Percentiles rank a stretch among this genome's conserved stretches.
These are phyloP conservation scores for Hylodesmum podocarpum DNA, from an alignment of 306 rosid species.

Conservation along the genomic window DNA sequence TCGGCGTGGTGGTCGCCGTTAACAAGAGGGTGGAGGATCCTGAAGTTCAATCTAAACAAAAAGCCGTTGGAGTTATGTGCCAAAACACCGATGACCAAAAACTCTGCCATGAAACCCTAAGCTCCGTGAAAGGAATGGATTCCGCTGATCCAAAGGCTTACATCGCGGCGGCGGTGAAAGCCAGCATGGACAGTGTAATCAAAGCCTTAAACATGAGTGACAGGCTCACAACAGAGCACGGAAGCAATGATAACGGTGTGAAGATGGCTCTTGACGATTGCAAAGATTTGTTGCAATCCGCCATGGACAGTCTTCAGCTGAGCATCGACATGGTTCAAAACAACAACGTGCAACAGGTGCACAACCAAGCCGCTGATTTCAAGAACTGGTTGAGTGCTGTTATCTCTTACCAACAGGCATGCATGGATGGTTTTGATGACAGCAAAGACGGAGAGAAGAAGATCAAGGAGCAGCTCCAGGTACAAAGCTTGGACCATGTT, in stretches of 20 bases:
- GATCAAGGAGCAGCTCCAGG: constrained; percentile 4
- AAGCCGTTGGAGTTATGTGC: constrained; percentile 39
- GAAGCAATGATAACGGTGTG: background rate
- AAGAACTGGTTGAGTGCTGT: constrained; percentile 67
- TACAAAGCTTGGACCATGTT: background rate
- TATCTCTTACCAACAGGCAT: constrained; percentile 48
- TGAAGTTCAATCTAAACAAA: constrained; percentile 14
- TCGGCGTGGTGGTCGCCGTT: constrained; percentile 47
- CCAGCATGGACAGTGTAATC: constrained; percentile 36
- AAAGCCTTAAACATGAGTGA: constrained; percentile 57
- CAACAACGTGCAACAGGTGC: constrained; percentile 24
- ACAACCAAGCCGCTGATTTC: constrained; percentile 37
- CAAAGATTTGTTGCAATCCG: constrained; percentile 53
- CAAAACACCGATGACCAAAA: constrained; percentile 38
- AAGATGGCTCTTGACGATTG: constrained; percentile 64
- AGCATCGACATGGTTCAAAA: constrained; percentile 29
- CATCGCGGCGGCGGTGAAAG: constrained; percentile 38
- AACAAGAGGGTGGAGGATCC: constrained; percentile 2
- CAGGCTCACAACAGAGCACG: constrained; percentile 29
- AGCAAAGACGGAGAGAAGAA: constrained; percentile 26
- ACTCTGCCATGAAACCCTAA: constrained; percentile 48
- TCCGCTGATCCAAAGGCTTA: constrained; percentile 43
- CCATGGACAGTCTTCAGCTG: constrained; percentile 41
- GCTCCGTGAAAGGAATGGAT: background rate
- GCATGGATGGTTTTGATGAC: constrained; percentile 45